Conservation (phyloP, 306 rosid species). For the Castanea crenata region DNA sequence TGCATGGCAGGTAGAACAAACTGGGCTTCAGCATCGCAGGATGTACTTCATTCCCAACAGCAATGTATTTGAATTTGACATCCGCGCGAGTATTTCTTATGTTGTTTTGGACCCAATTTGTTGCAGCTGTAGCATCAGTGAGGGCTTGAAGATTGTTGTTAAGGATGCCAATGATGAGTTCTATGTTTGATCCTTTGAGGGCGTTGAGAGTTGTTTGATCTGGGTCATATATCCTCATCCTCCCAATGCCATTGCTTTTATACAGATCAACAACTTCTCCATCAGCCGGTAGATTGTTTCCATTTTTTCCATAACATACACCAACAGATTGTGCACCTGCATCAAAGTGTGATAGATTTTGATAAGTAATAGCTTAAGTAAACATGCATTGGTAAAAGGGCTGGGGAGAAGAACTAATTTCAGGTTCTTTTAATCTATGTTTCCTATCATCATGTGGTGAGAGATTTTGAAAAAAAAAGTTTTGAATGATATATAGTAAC, state of each 20-base stretch:
- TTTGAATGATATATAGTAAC: no score
- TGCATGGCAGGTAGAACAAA: conserved; percentile 31
- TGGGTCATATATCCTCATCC: conserved; percentile 22
- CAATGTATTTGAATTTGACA: conserved; percentile 40
- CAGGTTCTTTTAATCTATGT: neutral
- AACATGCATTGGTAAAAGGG: neutral
- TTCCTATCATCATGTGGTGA: neutral
- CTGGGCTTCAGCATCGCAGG: conserved; percentile 13
- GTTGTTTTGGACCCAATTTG: conserved; percentile 33
- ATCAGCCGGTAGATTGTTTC: no score
- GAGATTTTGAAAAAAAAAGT: no score
- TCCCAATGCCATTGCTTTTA: no score
- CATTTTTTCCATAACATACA: no score
- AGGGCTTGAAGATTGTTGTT: conserved; percentile 21
- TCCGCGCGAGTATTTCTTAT: conserved; percentile 31
- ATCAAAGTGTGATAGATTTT: neutral
- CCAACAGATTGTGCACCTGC: no score
- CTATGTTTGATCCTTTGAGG: conserved; percentile 52
- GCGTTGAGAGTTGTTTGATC: conserved; percentile 33
- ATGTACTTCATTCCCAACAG: conserved; percentile 47
- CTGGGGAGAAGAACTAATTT: no score
- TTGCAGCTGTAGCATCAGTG: conserved; percentile 28
- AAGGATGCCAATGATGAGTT: conserved; percentile 34
- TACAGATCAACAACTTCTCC: no score
- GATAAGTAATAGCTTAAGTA: neutral